phyloP scores from a whole-genome alignment of 192 early-diverging fungal species.

The Coemansia sp. region DNA sequence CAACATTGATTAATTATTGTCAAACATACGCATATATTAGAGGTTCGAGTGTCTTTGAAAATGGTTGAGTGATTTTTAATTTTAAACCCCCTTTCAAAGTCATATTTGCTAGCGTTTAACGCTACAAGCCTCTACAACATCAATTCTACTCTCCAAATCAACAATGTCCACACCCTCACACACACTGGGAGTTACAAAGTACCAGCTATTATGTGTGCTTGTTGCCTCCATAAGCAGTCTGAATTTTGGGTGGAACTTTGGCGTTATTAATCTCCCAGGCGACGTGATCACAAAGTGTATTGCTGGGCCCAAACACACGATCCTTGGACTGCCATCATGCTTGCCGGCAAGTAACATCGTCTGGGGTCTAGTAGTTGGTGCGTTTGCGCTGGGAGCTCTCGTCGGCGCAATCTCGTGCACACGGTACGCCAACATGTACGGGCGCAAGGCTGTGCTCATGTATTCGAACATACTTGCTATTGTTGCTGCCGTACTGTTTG shows the following conservation, averaged over 20 bases:
- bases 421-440: conserved; percentile 56
- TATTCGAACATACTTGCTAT: conserved; percentile 66
- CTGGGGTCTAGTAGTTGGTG: conserved; percentile 58
- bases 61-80: not conserved
- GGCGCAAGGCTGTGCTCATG: conserved; percentile 63
- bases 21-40: not conserved
- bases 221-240: conserved; percentile 38
- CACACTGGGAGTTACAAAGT: conserved; percentile 40
- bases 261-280: conserved; percentile 58
- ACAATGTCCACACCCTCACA: conserved; percentile 16
- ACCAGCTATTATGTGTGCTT: conserved; percentile 50
- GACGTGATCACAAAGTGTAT: conserved; percentile 53
- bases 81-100: not conserved
- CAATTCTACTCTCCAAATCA: not conserved
- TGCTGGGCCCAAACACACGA: conserved; percentile 17
- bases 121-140: not conserved
- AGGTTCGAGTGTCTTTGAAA: not conserved
- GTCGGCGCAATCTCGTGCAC: conserved; percentile 62
- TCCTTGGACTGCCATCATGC: conserved; percentile 32
- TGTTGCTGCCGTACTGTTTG: conserved; percentile 58
- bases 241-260: conserved; percentile 55
- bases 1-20: not conserved
- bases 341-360: conserved; percentile 33
- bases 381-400: conserved; percentile 62
- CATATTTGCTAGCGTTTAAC: too few species aligned